phyloP scores from a whole-genome alignment of 2,329 filamentous ascomycete genomes.

The Pseudogymnoascus sp. region DNA sequence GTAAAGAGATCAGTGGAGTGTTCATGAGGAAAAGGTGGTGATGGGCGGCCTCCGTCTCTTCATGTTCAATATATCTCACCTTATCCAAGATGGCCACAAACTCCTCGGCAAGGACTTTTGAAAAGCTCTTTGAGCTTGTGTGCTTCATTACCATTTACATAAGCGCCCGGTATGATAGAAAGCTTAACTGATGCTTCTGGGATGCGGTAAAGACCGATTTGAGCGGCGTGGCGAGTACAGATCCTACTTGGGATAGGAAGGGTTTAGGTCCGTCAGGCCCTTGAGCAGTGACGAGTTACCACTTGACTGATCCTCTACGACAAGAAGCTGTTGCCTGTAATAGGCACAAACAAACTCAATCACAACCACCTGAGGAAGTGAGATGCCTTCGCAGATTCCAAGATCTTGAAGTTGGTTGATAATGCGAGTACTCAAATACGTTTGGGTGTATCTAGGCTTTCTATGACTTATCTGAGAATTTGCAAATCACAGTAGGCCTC shows the following conservation, averaged over 20 bases:
- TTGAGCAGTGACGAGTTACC: slow-evolving; percentile 29
- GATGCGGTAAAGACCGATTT: slow-evolving; percentile 30
- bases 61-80: background rate
- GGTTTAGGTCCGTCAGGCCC: slow-evolving; percentile 28
- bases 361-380: slow-evolving; percentile 14
- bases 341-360: background rate
- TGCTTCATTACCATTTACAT: background rate
- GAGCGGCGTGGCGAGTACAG: slow-evolving; percentile 36
- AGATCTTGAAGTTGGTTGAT: slow-evolving; percentile 16
- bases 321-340: too few relatives aligned
- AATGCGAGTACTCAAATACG: slow-evolving; percentile 2
- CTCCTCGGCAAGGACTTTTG: background rate
- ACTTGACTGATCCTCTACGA: slow-evolving; percentile 32
- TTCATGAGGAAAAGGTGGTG: too few relatives aligned
- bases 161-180: slow-evolving; percentile 8
- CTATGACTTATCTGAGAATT: background rate
- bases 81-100: background rate
- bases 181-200: background rate
- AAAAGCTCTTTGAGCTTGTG: background rate
- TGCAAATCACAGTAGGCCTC: too few relatives aligned
- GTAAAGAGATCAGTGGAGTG: too few relatives aligned
- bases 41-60: background rate
- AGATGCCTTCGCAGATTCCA: slow-evolving; percentile 14
- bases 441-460: background rate
- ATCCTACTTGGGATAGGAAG: slow-evolving; percentile 30